Evolutionary conservation across 148 eudicot species (phyloP), one percentile per base, ranked within the genome.

Genomic region (Persicaria maculosa): DNA sequence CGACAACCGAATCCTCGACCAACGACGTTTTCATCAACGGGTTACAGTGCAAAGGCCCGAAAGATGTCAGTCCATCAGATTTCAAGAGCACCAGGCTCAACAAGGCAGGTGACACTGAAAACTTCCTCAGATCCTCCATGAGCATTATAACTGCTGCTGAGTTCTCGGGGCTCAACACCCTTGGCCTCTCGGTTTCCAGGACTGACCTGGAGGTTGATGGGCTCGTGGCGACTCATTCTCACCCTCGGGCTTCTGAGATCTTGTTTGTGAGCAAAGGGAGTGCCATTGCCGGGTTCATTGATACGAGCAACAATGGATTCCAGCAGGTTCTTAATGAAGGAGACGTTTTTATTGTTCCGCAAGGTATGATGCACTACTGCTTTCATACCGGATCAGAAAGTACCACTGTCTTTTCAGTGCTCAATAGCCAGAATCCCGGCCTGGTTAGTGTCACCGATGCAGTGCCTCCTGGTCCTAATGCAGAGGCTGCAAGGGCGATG

Each of bases 391-490:
- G 97, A 9, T 84, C 78, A 25, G 93, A 88, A 74, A 16, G 61
- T 31, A 89, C 93, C 0, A 81, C 84, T 50, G 73, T 86, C 19
- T 81, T 84, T 59, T 86, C 97, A 0, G 88, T 92, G 68, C 78
- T 88, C 31, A 94, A 88, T 72, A 86, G 97, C 79, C 98, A 94
- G 77, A 94, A 92, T 74, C 98, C 98, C 0, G 98, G 98, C 5
- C 22, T 86, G 57, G 84, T 82, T 25, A 83, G 90, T 73, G 77
- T 91, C 47, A 47, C 92, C 4, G 85, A 78, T 45, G 71, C 85
- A 81, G n/a, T 64, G n/a, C 69, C 69, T 48, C 44, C 75, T 48
- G 83, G 79, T 40, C 50, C 78, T 17, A 40, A 15, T 19, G 47
- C 31, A 15, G 89, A 83, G 76, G 77, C 52, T 53, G 81, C 70